Evolutionary conservation across 257 asterid species (phyloP), one percentile per base, ranked within the genome.

Genomic region (Scutellaria barbata): DNA sequence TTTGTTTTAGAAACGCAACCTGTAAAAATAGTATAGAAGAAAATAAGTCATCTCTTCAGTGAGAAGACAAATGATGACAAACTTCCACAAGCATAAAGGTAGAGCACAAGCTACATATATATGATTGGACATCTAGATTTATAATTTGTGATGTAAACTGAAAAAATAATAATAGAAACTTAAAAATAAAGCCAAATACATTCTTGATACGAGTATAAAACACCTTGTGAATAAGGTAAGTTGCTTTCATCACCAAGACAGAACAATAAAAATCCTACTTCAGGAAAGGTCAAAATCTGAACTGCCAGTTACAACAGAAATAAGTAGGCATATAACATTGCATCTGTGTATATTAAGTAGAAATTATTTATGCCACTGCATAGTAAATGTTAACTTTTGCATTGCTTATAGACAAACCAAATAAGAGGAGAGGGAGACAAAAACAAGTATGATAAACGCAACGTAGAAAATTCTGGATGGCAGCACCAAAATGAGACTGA

Each of bases 1-100:
- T 64, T 82, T 82, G 87, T 68, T 85, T 88, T 78, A 94, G 81
- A 79, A 88, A 91, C 22, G 85, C 98, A 63, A 86, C 99, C 99
- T 94, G 85, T 17, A 68, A 58, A 71, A 71, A 72, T 51, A 65
- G 18, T 37, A 68, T 7, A 50, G 8, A 47, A 72, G 68, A 50
- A 77, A 59, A 58, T 37, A 68, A 41, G 45, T 64, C 60, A 68
- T 66, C 18, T 59, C 47, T 62, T 10, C 63, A 73, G 39, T 56
- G 20, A 70, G 42, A 68, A 55, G 66, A 63, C 9, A 63, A 56
- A 67, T 40, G 72, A 16, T 63, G 50, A 5, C 66, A 35, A 22
- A 39, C 58, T 37, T 43, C 11, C 35, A 53, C 3, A 10, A 46
- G 75, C 46, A 65, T 18, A 43, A 56, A 56, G 39, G 60, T 17